These are phyloP conservation scores for Lactarius pseudohatsudake DNA, from an alignment of 768 basidiomycete genomes.

Conservation along the genomic window DNA sequence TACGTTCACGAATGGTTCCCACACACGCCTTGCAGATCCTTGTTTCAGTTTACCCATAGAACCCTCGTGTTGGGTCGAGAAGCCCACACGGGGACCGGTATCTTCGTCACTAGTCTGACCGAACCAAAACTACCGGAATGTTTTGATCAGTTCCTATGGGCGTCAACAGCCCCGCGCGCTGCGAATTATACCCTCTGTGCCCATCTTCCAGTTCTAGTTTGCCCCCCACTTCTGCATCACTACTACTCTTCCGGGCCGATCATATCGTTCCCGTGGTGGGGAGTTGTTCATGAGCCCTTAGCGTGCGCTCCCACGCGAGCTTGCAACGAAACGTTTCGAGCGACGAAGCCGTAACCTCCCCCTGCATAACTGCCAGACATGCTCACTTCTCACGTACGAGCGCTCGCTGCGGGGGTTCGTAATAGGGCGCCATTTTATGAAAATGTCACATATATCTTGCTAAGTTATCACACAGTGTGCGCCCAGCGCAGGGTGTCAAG, in stretches of 20 bases:
- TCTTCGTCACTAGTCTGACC: background rate
- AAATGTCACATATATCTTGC: background rate
- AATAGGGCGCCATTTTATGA: background rate
- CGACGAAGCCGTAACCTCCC: background rate
- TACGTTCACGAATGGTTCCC: background rate
- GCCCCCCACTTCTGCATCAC: background rate
- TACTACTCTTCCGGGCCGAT: background rate
- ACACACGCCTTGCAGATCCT: background rate
- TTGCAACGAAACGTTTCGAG: background rate
- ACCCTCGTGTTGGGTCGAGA: background rate
- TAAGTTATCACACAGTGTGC: background rate
- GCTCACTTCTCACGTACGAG: background rate
- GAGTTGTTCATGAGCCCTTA: background rate
- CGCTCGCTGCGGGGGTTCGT: background rate
- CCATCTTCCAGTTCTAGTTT: background rate
- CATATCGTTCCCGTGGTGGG: background rate
- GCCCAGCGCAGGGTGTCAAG: background rate
- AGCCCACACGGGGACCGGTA: background rate
- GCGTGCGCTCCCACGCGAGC: background rate
- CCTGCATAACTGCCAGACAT: background rate
- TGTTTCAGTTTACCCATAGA: background rate
- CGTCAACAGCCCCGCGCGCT: background rate
- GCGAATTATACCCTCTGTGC: background rate
- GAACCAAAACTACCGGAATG: background rate
- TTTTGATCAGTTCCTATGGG: background rate